Percentiles rank a stretch among this genome's conserved stretches.
These are phyloP conservation scores for Aspergillus udagawae DNA, from an alignment of 2,329 filamentous ascomycete genomes.

Conservation along the genomic window DNA sequence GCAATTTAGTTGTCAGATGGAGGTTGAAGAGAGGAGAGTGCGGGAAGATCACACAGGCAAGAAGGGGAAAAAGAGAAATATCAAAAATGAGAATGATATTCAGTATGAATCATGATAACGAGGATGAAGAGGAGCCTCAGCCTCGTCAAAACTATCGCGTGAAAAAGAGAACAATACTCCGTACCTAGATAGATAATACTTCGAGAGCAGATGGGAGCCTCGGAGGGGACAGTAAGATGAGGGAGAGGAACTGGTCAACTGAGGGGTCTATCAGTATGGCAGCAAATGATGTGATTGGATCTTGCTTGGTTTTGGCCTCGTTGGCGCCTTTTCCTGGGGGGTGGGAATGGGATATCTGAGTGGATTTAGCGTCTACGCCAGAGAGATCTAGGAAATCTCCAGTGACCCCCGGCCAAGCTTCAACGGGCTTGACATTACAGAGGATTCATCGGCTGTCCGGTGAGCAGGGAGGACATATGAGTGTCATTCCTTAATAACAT, in stretches of 20 bases:
- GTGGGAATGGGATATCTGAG: neutral
- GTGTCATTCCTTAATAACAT: neutral
- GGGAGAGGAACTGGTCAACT: neutral
- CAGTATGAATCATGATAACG: neutral
- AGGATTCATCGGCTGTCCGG: neutral
- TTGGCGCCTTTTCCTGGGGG: neutral
- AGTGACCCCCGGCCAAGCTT: neutral
- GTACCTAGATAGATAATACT: no score
- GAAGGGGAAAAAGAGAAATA: neutral
- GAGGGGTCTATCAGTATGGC: neutral
- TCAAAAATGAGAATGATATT: neutral
- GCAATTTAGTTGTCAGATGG: neutral
- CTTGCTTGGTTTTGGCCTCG: neutral
- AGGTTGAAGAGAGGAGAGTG: no score
- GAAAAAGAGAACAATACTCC: neutral
- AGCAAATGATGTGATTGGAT: neutral
- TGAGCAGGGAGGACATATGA: conserved; percentile 1
- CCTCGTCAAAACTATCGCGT: neutral
- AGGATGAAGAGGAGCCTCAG: neutral
- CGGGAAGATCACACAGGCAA: no score
- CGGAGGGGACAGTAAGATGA: neutral
- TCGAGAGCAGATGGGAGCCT: neutral
- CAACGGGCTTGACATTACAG: neutral
- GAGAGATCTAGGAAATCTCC: neutral
- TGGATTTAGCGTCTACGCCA: neutral